phyloP scores from a whole-genome alignment of 2,329 filamentous ascomycete species.

The Diaporthe vexans region DNA sequence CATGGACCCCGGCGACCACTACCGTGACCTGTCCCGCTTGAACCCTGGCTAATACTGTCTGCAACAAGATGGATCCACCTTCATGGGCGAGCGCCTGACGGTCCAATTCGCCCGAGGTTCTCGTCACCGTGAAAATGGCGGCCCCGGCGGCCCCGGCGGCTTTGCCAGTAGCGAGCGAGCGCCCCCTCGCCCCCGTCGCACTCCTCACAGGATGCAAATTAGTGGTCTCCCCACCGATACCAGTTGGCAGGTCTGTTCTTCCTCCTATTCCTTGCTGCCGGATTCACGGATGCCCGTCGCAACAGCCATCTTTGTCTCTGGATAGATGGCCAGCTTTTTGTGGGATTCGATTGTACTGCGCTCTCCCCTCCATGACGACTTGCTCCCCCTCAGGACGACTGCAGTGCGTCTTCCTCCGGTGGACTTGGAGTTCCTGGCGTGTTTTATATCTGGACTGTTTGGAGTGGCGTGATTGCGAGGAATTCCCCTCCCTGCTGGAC shows the following conservation, averaged over 20 bases:
- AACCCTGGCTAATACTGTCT: slow-evolving; percentile 54
- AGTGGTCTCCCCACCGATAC: slow-evolving; percentile 97
- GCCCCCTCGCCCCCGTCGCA: slow-evolving; percentile 86
- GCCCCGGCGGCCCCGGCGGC: slow-evolving; percentile 46
- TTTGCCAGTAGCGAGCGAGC: slow-evolving; percentile 69
- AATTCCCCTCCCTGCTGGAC: slow-evolving; percentile 31
- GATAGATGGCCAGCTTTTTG: slow-evolving; percentile 41
- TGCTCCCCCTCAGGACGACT: slow-evolving; percentile 41
- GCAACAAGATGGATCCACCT: slow-evolving; percentile 89
- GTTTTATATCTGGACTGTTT: slow-evolving; percentile 40
- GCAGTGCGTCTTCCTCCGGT: slow-evolving; percentile 42
- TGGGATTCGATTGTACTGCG: slow-evolving; percentile 38
- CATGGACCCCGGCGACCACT: slow-evolving; percentile 50
- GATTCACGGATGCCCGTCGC: slow-evolving; percentile 55
- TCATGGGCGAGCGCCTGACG: slow-evolving; percentile 97
- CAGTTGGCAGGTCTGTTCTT: slow-evolving; percentile 99
- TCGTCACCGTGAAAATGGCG: slow-evolving; percentile 62
- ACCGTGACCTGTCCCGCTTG: slow-evolving; percentile 42
- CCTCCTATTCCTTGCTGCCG: slow-evolving; percentile 70
- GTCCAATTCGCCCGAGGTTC: slow-evolving; percentile 98
- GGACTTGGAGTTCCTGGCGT: slow-evolving; percentile 28
- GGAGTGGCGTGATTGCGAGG: slow-evolving; percentile 32
- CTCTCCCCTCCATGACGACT: slow-evolving; percentile 34
- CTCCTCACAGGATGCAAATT: slow-evolving; percentile 96
- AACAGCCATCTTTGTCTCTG: slow-evolving; percentile 40